phyloP scores from a whole-genome alignment of 805 yeast species.

The Wickerhamomyces xylosicus region DNA sequence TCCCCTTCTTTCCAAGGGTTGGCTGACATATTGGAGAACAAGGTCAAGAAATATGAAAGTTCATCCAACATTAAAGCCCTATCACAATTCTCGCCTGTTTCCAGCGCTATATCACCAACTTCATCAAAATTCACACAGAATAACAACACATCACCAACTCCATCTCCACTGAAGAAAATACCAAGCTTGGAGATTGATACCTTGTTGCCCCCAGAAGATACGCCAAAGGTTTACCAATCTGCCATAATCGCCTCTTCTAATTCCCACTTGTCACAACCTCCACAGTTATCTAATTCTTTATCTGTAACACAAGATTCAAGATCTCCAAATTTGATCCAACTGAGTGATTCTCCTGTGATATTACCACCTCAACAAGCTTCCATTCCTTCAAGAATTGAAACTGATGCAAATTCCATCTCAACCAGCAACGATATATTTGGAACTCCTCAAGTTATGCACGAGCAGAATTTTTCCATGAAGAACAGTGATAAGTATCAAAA shows the following conservation, averaged over 20 bases:
- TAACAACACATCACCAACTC: not conserved
- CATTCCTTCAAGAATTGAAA: constrained; percentile 15
- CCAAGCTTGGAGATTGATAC: not conserved
- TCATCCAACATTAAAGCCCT: not conserved
- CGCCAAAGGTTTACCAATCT: not conserved
- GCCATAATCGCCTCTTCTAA: not conserved
- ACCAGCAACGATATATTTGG: constrained; percentile 13
- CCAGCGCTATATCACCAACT: not conserved
- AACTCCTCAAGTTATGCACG: constrained; percentile 16
- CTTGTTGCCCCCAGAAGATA: not conserved
- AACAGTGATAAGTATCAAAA: not conserved
- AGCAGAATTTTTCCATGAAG: constrained; percentile 6
- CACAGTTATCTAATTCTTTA: not conserved
- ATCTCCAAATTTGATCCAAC: constrained; percentile 28
- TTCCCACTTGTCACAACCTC: not conserved
- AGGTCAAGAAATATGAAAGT: constrained; percentile 16
- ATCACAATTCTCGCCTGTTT: not conserved
- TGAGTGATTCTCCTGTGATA: constrained; percentile 17
- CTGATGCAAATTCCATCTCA: constrained; percentile 5
- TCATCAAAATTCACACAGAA: not conserved
- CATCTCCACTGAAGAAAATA: not conserved
- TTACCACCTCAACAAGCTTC: constrained; percentile 9
- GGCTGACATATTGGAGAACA: constrained; percentile 29
- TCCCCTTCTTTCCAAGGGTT: constrained; percentile 34
- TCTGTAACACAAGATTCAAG: not conserved